Evolutionary conservation across 179 eudicot species (phyloP).

Genomic region (Silene vulgaris): DNA sequence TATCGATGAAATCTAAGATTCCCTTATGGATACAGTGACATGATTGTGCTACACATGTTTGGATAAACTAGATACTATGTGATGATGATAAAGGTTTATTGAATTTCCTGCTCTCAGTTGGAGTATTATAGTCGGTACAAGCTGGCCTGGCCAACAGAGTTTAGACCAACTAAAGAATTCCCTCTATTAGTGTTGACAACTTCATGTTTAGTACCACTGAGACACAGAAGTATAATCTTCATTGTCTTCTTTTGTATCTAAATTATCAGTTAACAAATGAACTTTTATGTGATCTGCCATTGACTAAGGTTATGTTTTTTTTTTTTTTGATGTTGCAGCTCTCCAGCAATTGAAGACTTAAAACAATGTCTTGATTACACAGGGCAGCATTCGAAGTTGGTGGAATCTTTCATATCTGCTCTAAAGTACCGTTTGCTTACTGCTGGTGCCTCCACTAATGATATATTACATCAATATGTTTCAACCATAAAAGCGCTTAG

Average conservation of each 20-base stretch:
- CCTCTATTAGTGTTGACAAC: neutral
- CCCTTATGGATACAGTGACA: neutral
- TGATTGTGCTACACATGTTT: neutral
- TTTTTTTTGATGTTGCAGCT: slow-evolving; percentile 49
- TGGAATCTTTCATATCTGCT: slow-evolving; percentile 86
- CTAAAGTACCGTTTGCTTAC: slow-evolving; percentile 79
- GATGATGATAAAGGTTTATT: neutral
- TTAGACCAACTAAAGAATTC: neutral
- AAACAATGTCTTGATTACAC: slow-evolving; percentile 95
- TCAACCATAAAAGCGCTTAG: slow-evolving; percentile 94
- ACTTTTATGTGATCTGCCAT: neutral
- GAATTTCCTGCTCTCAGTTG: neutral
- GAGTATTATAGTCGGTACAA: neutral
- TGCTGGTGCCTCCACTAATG: slow-evolving; percentile 97
- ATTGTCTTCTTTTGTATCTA: slow-evolving; percentile 6
- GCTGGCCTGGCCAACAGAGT: neutral
- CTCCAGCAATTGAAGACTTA: slow-evolving; percentile 94
- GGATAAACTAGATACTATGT: neutral
- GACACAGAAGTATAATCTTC: neutral
- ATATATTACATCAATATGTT: slow-evolving; percentile 90
- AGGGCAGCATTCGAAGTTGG: slow-evolving; percentile 94
- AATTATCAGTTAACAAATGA: neutral
- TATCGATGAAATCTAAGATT: neutral
- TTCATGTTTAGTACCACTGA: neutral
- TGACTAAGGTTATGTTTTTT: slow-evolving; percentile 12